Base-by-base conservation (phyloP, 1,284 basidiomycete species). In the Testicularia cyperi region DNA sequence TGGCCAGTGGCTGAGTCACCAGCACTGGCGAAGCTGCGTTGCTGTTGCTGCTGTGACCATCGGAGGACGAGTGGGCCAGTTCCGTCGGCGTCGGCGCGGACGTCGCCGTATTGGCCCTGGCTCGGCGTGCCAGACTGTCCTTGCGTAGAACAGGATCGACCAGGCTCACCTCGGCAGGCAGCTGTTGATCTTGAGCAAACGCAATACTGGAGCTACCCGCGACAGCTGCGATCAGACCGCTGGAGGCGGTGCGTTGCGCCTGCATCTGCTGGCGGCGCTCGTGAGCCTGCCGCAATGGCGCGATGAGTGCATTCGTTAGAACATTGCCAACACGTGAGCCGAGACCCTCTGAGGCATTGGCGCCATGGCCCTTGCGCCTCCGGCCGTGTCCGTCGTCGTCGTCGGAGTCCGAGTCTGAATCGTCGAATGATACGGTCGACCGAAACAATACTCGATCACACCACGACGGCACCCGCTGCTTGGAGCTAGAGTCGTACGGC, bases 381-480 rank as follows among this genome's bases (percentile, higher is more conserved):
- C 19, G 23, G 12, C 30, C n/a, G 29, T 10, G 13, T 23, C 9
- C 36, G 8, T 37, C 41, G 4, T 54, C 53, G 14, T 19, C 30
- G 4, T 54, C 48, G 8, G 32, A 40, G 8, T 38, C 39, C 15
- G 45, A 41, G 15, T 53, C 44, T 2, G 38, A 46, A 15, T 47
- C 65, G 18, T 51, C n/a, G 13, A n/a, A n/a, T n/a, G 52, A 44
- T 9, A 67, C 64, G 7, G 68, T 74, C 4, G 64, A 65, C 8
- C 71, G 60, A 57, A 68, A 75, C n/a, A 75, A 36, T 10, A 75
- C 68, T 4, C 73, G 67, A 38, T 75, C 73, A 47, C 69, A 72
- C 80, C 80, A 81, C 32, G 77, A 78, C 0, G 80, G 80, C 1
- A 81, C 79, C 16, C 80, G 68, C 63, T 81, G 79, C 64, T 81